phyloP scores from a whole-genome alignment of 2,329 filamentous ascomycete species.

The Colletotrichum falcatum region DNA sequence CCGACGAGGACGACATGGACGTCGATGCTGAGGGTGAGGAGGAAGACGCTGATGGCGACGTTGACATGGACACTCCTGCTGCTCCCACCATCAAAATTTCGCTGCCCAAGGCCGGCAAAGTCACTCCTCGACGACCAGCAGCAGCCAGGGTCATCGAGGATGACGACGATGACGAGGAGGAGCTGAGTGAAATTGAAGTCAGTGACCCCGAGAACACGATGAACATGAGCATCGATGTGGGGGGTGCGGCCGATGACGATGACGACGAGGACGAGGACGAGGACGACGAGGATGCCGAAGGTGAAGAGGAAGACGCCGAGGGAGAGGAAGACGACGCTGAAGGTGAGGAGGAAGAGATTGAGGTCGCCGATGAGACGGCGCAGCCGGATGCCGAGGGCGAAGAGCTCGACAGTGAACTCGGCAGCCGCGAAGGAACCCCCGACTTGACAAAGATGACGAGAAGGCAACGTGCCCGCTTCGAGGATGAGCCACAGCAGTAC shows the following conservation, averaged over 20 bases:
- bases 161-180: conserved; percentile 43
- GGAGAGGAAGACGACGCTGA: conserved; percentile 55
- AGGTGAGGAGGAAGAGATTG: conserved; percentile 56
- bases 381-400: conserved; percentile 54
- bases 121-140: conserved; percentile 36
- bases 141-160: conserved; percentile 42
- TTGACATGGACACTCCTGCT: conserved; percentile 58
- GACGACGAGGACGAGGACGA: conserved; percentile 49
- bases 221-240: conserved; percentile 50
- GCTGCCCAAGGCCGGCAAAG: conserved; percentile 38
- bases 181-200: conserved; percentile 44
- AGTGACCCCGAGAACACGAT: conserved; percentile 46
- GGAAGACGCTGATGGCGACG: conserved; percentile 53
- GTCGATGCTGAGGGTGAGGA: conserved; percentile 48
- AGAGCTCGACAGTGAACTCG: conserved; percentile 59
- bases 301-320: conserved; percentile 56
- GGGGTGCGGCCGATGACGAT: conserved; percentile 47
- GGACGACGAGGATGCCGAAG: conserved; percentile 56
- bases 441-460: conserved; percentile 72
- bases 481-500: conserved; percentile 65
- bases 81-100: conserved; percentile 41
- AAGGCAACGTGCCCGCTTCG: conserved; percentile 69
- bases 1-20: conserved; percentile 56
- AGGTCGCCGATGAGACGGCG: conserved; percentile 43
- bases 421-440: conserved; percentile 62